Base-by-base conservation (phyloP, 176 grass and related monocot species). In the Alopecurus myosuroides region DNA sequence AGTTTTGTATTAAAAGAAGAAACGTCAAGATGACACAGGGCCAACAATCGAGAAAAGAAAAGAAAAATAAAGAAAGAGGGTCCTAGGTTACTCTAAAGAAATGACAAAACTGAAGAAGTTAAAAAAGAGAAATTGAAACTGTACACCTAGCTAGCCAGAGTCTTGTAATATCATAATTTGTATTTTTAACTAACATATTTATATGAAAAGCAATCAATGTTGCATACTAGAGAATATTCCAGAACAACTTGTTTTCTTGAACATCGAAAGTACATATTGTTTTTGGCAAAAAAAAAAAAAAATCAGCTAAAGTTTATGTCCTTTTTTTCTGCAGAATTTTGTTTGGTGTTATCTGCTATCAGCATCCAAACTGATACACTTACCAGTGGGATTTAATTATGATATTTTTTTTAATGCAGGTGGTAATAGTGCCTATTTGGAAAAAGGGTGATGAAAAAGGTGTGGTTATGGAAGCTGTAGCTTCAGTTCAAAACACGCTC, bases 351-450 rank as follows among this genome's bases (percentile, higher is more conserved):
- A 14, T 76, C 49, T 81, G 8, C 26, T 68, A 37, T 78, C 23
- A 81, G 30, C 70, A 85, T 42, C 81, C 20, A 49, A 78, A 76
- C 49, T 20, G 49, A 52, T 28, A 62, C 40, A 51, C 25, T 30
- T 40, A 6, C 49, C 30, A 62, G 35, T 82, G 25, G 28, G 37
- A 40, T 67, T 61, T 79, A 67, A 79, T 3, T 28, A 64, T 60
- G 20, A 57, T 89, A 34, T 53, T 53, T 78, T 30, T 74, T 78
- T 78, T 49, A 68, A 29, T n/a, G 20, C 85, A 98, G 97, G 93
- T 95, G 5, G 75, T 98, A 79, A 95, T 98, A 84, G 86, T 98
- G 19, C 97, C 97, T 18, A 98, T 98, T 69, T 98, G 97, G 97
- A 98, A 98, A 86, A 94, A 89, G 35, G 89, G 85, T 35, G 89